Evolutionary conservation across 441 rosid species (phyloP).

Genomic region (Syzygium syzygioides): DNA sequence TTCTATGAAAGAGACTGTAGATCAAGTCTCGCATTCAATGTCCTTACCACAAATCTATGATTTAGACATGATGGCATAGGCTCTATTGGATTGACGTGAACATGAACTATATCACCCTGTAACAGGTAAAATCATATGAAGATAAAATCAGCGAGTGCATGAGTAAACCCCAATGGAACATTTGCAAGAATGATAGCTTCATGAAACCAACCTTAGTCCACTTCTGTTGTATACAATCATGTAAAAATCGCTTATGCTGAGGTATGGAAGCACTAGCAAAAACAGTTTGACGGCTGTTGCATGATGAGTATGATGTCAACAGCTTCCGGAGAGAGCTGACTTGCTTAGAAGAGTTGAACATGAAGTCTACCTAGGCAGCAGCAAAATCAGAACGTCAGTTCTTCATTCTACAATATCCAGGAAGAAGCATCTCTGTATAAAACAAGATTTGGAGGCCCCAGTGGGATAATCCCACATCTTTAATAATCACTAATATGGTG

Average conservation of each 20-base stretch:
- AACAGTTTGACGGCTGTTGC: conserved; percentile 66
- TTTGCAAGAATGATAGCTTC: not conserved
- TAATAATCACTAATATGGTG: not conserved
- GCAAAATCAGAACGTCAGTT: conserved; percentile 4
- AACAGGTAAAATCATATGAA: conserved; percentile 9
- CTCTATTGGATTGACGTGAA: conserved; percentile 63
- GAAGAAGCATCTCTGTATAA: not conserved
- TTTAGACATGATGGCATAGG: conserved; percentile 74
- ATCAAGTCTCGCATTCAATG: not conserved
- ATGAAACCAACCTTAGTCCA: conserved; percentile 70
- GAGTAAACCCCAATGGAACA: not conserved
- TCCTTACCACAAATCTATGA: conserved; percentile 68
- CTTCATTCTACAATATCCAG: not conserved
- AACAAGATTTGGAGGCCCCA: not conserved
- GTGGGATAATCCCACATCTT: not conserved
- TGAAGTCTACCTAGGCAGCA: conserved; percentile 70
- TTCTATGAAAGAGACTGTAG: not conserved
- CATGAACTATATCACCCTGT: conserved; percentile 65
- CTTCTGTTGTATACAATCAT: conserved; percentile 83
- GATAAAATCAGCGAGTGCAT: not conserved
- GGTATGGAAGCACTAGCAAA: conserved; percentile 95
- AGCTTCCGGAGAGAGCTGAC: conserved; percentile 72
- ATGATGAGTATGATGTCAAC: conserved; percentile 68
- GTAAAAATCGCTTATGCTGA: conserved; percentile 70
- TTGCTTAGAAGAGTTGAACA: conserved; percentile 88